A percentile compares a stretch with the other conserved stretches of the same genome.
phyloP scores from a whole-genome alignment of 1,284 basidiomycete species.

The Boletus smithii region DNA sequence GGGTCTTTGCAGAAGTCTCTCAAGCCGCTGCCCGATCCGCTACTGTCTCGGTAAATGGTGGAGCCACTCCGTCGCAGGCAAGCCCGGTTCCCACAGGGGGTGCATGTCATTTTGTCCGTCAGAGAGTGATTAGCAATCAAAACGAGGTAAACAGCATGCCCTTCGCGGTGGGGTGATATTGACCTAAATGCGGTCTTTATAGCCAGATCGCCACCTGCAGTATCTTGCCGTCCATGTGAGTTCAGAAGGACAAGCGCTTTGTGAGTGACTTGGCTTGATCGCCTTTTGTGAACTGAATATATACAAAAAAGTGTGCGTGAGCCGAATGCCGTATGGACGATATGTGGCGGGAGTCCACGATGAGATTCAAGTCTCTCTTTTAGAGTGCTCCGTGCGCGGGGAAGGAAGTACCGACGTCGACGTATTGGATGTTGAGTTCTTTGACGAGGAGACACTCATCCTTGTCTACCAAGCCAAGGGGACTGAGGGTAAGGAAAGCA shows the following conservation, averaged over 20 bases:
- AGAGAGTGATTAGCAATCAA: conserved; percentile 45
- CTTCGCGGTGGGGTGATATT: conserved; percentile 29
- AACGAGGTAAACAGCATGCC: conserved; percentile 45
- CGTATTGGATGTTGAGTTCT: conserved; percentile 67
- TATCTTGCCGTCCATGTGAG: conserved; percentile 43
- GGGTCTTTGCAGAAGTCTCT: conserved; percentile 61
- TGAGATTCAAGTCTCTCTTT: conserved; percentile 45
- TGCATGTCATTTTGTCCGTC: conserved; percentile 44
- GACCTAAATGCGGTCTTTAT: conserved; percentile 27
- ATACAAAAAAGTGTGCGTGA: conserved; percentile 50
- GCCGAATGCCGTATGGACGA: conserved; percentile 45
- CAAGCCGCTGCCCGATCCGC: conserved; percentile 62
- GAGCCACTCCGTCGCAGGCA: conserved; percentile 27
- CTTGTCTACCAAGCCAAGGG: conserved; percentile 50
- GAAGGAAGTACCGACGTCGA: conserved; percentile 40
- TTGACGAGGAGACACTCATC: conserved; percentile 67
- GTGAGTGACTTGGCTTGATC: conserved; percentile 30
- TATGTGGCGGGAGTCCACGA: conserved; percentile 37
- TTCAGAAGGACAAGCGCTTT: conserved; percentile 23
- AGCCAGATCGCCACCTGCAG: conserved; percentile 44
- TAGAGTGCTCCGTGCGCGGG: conserved; percentile 47
- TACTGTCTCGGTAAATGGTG: conserved; percentile 39
- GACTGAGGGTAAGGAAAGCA: conserved; percentile 41
- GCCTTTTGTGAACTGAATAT: conserved; percentile 37
- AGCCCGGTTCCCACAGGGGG: conserved; percentile 25